Conservation (phyloP, 2,329 filamentous ascomycete genomes). For the Arthrinium puccinioides region DNA sequence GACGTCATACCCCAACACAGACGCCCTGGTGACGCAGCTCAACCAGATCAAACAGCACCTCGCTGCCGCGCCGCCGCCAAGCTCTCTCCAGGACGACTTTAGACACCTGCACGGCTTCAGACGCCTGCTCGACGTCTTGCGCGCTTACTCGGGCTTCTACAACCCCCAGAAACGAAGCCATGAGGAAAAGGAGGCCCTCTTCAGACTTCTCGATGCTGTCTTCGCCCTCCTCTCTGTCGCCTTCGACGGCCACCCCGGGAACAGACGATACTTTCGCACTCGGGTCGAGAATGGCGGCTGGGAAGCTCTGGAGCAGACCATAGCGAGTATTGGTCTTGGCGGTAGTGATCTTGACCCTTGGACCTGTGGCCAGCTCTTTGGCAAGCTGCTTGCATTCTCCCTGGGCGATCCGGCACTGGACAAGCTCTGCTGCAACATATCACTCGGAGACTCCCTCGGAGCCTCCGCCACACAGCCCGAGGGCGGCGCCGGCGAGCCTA, state of each 20-base stretch:
- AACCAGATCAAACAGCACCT: conserved; percentile 60
- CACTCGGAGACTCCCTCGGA: conserved; percentile 12
- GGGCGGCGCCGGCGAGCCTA: conserved; percentile 9
- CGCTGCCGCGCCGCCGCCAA: conserved; percentile 36
- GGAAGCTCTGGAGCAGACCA: conserved; percentile 64
- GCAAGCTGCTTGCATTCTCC: conserved; percentile 72
- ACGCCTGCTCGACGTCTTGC: conserved; percentile 60
- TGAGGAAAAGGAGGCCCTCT: conserved; percentile 57
- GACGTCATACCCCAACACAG: conserved; percentile 40
- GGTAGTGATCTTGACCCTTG: conserved; percentile 60
- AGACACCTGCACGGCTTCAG: conserved; percentile 75
- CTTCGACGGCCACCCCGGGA: conserved; percentile 74
- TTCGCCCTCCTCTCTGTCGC: conserved; percentile 68
- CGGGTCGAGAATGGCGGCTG: conserved; percentile 72
- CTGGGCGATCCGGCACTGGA: conserved; percentile 71
- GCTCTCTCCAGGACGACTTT: conserved; percentile 68
- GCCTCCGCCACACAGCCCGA: conserved; percentile 7
- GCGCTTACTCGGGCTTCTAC: conserved; percentile 69
- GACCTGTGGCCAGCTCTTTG: conserved; percentile 69
- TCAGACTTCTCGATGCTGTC: conserved; percentile 63
- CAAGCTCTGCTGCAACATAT: conserved; percentile 53
- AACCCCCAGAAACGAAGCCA: conserved; percentile 55
- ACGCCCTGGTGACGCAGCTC: conserved; percentile 46
- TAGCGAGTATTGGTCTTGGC: conserved; percentile 60
- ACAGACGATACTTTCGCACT: conserved; percentile 77